Evolutionary conservation across 169 alveolate genomes (phyloP).

Genomic region (Plasmodium falciparum): DNA sequence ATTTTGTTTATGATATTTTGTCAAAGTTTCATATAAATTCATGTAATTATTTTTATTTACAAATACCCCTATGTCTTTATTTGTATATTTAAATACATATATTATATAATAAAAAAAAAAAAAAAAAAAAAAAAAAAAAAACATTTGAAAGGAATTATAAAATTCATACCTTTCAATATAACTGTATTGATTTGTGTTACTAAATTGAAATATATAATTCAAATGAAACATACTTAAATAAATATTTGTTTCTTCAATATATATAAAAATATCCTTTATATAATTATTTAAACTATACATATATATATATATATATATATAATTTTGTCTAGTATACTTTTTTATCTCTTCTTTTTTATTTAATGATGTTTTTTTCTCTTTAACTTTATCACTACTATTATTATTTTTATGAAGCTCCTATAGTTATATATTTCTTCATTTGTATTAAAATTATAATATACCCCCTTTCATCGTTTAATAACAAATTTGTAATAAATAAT

Average conservation of each 20-base stretch:
- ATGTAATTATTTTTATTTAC: constrained; percentile 39
- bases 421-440: neutral
- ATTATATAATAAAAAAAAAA: constrained; percentile 9
- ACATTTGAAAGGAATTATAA: constrained; percentile 26
- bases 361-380: neutral
- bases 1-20: constrained; percentile 32
- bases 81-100: neutral
- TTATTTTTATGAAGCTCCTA: neutral
- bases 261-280: constrained; percentile 53
- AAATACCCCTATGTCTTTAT: constrained; percentile 7
- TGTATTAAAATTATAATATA: constrained; percentile 56
- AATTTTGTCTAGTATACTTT: neutral
- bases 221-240: constrained; percentile 52
- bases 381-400: neutral
- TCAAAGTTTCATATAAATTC: constrained; percentile 28
- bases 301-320: constrained; percentile 8
- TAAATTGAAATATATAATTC: constrained; percentile 44
- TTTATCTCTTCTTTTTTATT: constrained; percentile 4
- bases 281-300: constrained; percentile 31
- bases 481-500: constrained; percentile 38
- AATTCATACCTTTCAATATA: constrained; percentile 25
- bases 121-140: no score
- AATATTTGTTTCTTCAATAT: constrained; percentile 62
- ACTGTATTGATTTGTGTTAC: constrained; percentile 3
- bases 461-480: constrained; percentile 54